phyloP scores from a whole-genome alignment of 441 rosid species.

The Adansonia gregorii region DNA sequence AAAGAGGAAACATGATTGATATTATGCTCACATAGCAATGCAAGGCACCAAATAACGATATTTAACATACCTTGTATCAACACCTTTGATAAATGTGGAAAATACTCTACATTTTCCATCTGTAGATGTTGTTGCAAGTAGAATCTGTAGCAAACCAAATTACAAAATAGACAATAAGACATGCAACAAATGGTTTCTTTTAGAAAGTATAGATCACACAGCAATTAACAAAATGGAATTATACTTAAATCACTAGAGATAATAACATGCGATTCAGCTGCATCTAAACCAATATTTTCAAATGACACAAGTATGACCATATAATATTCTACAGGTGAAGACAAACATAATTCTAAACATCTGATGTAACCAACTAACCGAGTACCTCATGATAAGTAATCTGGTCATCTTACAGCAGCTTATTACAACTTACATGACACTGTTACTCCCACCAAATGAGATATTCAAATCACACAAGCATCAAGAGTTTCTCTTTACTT shows the following conservation, averaged over 20 bases:
- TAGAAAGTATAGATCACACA: background rate
- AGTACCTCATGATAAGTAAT: background rate
- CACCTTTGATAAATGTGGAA: constrained; percentile 97
- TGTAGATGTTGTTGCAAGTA: constrained; percentile 94
- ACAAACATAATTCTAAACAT: background rate
- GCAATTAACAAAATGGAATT: background rate
- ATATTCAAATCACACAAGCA: background rate
- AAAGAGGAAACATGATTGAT: constrained; percentile 31
- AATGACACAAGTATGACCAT: background rate
- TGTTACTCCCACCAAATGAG: background rate
- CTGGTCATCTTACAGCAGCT: background rate
- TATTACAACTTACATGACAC: background rate
- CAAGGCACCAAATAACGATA: constrained; percentile 8
- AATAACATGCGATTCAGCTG: background rate
- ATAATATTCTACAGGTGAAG: background rate
- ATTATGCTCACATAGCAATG: constrained; percentile 22
- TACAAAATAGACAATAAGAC: background rate
- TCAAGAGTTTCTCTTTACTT: background rate
- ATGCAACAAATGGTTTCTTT: background rate
- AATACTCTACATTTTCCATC: constrained; percentile 97
- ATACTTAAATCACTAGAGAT: constrained; percentile 6
- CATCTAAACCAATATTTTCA: constrained; percentile 10
- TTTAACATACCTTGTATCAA: constrained; percentile 72
- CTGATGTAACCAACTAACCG: background rate
- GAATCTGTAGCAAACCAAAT: constrained; percentile 52